Evolutionary conservation across 2,329 filamentous ascomycete species (phyloP).

Genomic region (Podosphaera xanthii): DNA sequence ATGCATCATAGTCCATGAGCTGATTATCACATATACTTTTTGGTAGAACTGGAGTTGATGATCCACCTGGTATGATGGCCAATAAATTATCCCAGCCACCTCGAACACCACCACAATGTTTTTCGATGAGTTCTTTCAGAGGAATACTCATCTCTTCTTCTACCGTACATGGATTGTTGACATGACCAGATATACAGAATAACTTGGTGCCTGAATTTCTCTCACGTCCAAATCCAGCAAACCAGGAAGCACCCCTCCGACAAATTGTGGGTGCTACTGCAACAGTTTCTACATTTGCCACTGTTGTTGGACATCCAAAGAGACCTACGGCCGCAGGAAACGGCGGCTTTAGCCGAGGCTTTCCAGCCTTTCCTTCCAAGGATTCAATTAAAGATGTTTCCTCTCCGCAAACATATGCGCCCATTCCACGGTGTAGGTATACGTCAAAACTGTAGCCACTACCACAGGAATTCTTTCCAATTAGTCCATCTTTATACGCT

Average conservation of each 20-base stretch:
- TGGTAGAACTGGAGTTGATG: conserved; percentile 85
- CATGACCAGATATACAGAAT: conserved; percentile 93
- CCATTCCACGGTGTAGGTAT: conserved; percentile 86
- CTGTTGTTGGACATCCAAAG: conserved; percentile 93
- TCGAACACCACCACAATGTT: conserved; percentile 89
- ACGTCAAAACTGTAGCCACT: conserved; percentile 97
- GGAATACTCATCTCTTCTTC: conserved; percentile 99
- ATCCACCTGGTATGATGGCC: conserved; percentile 87
- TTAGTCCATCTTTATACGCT: conserved; percentile 80
- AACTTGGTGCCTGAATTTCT: conserved; percentile 95
- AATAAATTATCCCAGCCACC: conserved; percentile 96
- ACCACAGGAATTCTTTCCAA: conserved; percentile 94
- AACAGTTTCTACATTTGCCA: conserved; percentile 94
- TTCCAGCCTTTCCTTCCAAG: conserved; percentile 92
- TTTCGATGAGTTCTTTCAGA: conserved; percentile 85
- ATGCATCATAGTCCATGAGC: conserved; percentile 94
- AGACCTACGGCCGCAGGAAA: conserved; percentile 95
- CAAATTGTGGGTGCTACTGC: conserved; percentile 91
- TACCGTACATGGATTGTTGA: conserved; percentile 95
- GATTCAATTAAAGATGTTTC: conserved; percentile 97
- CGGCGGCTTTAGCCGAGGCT: conserved; percentile 93
- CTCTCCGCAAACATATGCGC: conserved; percentile 94
- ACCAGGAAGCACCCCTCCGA: conserved; percentile 80
- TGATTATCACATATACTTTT: conserved; percentile 81
- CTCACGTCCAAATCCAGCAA: conserved; percentile 81